These are phyloP conservation scores for Myxozyma mucilagina DNA, from an alignment of 805 yeast genomes.

Conservation along the genomic window DNA sequence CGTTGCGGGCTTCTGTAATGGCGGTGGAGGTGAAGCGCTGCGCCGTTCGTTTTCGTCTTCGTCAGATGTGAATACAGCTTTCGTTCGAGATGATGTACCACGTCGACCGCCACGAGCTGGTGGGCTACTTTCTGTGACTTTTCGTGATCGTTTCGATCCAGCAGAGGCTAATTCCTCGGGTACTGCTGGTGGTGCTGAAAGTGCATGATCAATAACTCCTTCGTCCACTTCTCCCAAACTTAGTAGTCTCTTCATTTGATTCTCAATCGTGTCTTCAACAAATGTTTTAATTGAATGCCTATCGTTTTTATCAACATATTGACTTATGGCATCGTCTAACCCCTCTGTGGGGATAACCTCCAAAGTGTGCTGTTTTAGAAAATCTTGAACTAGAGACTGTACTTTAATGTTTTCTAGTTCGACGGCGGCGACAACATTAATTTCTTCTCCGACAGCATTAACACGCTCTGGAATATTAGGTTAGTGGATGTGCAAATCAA, in stretches of 20 bases:
- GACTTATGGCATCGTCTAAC: constrained; percentile 67
- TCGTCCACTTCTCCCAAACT: constrained; percentile 34
- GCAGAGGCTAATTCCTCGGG: not conserved
- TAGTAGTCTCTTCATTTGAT: constrained; percentile 34
- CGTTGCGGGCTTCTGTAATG: too few relatives aligned
- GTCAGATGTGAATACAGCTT: not conserved
- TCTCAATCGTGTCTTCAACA: constrained; percentile 40
- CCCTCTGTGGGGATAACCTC: constrained; percentile 74
- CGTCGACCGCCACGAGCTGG: not conserved
- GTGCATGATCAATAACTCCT: constrained; percentile 26
- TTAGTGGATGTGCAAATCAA: not conserved
- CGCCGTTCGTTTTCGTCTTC: not conserved
- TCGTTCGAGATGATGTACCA: not conserved
- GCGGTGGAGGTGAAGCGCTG: too few relatives aligned
- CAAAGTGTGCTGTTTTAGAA: constrained; percentile 62
- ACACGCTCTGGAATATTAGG: constrained; percentile 1
- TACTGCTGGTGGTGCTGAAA: constrained; percentile 4
- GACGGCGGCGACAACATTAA: constrained; percentile 32
- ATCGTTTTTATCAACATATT: constrained; percentile 80
- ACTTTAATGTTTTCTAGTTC: constrained; percentile 52
- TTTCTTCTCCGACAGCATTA: constrained; percentile 14
- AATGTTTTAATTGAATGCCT: constrained; percentile 58
- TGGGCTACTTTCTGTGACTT: not conserved
- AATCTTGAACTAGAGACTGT: constrained; percentile 62
- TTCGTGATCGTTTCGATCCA: constrained; percentile 4